Evolutionary conservation across 345 rosid genomes (phyloP).

Genomic region (Populus simonii): DNA sequence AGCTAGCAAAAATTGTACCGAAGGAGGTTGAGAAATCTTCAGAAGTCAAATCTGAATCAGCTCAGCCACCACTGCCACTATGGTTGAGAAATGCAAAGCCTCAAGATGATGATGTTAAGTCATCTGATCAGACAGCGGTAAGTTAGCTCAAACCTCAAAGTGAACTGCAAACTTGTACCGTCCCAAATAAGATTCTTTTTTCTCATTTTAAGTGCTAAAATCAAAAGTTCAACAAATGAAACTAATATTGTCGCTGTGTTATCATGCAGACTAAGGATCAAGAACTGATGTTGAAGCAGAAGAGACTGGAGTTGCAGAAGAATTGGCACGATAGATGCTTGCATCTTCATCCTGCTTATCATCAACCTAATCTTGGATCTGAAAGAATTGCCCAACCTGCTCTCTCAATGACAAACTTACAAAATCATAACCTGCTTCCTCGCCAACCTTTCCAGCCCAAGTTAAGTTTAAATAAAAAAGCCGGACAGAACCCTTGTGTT

Average conservation of each 20-base stretch:
- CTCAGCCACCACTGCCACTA: constrained; percentile 45
- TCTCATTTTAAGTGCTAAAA: neutral
- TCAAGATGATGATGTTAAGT: constrained; percentile 30
- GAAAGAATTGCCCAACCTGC: constrained; percentile 51
- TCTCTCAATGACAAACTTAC: constrained; percentile 44
- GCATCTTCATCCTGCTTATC: constrained; percentile 61
- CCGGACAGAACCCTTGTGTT: constrained; percentile 33
- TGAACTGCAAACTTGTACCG: neutral
- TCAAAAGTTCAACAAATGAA: neutral
- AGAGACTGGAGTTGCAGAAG: constrained; percentile 61
- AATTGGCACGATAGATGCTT: constrained; percentile 77
- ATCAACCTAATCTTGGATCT: constrained; percentile 31
- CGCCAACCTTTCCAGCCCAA: constrained; percentile 65
- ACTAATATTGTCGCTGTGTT: neutral
- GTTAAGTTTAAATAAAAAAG: constrained; percentile 46
- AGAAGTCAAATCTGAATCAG: constrained; percentile 46
- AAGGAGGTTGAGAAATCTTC: constrained; percentile 42
- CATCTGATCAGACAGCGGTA: constrained; percentile 45
- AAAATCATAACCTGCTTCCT: constrained; percentile 48
- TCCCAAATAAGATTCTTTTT: neutral
- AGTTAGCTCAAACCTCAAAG: neutral
- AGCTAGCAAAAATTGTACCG: constrained; percentile 41
- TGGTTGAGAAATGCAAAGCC: constrained; percentile 80
- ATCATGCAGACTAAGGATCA: constrained; percentile 54
- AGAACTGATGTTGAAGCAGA: constrained; percentile 46